phyloP scores from a whole-genome alignment of 192 early-diverging fungal genomes.

The Backusella australiensis region DNA sequence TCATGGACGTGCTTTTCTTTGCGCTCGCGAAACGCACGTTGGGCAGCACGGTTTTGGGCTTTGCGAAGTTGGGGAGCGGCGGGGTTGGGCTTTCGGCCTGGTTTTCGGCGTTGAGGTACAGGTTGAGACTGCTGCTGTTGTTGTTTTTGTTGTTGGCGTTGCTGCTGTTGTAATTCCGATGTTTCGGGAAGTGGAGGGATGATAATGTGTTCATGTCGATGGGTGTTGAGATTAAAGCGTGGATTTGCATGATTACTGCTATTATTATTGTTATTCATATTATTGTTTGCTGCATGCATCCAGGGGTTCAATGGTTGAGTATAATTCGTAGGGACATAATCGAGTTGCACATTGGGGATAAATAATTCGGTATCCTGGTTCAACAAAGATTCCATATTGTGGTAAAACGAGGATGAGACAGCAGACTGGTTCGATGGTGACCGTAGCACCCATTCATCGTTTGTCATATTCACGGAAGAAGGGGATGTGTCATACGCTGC shows the following conservation, averaged over 20 bases:
- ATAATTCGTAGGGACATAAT: background rate
- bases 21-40: constrained; percentile 87
- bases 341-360: background rate
- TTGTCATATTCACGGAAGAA: background rate
- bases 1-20: constrained; percentile 74
- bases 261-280: background rate
- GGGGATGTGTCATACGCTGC: background rate
- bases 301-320: background rate
- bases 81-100: constrained; percentile 60
- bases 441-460: background rate
- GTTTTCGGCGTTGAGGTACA: constrained; percentile 38
- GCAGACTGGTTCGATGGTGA: background rate
- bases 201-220: background rate
- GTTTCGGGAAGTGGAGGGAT: background rate
- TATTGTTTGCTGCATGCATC: background rate
- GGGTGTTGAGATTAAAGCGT: background rate
- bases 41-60: constrained; percentile 86
- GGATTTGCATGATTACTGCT: background rate
- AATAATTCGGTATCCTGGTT: background rate
- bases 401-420: background rate
- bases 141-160: constrained; percentile 4
- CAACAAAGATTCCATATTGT: background rate
- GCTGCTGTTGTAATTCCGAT: background rate
- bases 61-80: constrained; percentile 57
- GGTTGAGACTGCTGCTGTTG: background rate